Base-by-base conservation (phyloP, 2,329 filamentous ascomycete species). In the Phyllosticta paracitricarpa region DNA sequence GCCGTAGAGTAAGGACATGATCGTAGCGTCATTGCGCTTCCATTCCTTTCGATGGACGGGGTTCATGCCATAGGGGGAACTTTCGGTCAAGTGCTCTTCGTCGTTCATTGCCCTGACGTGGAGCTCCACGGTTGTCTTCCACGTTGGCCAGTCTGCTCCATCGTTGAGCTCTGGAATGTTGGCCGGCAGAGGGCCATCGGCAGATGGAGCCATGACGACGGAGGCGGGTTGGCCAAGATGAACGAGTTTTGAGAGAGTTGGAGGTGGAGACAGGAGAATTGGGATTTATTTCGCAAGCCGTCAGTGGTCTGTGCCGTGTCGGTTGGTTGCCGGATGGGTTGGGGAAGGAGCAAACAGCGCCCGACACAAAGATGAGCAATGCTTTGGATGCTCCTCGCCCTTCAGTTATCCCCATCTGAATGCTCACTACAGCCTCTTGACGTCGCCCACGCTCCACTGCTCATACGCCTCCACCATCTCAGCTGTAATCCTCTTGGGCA, bases 391-490 rank as follows among this genome's bases (percentile, higher is more conserved):
- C 19, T 22, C 19, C 19, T 22, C 19, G 19, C 19, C 19, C 19
- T 22, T 22, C 19, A 22, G 2, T 30, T 30, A 7, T 8, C 9
- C 9, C 28, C 14, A 40, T 10, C 1, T 40, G n/a, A 30, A 51
- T 26, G 3, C n/a, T 24, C 17, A 35, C 33, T 24, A 62, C 56
- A 62, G 17, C 51, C 35, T 51, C 52, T 62, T 62, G 51, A 62
- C 60, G 56, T 62, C 61, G 52, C 55, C 61, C 25, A 59, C 53
- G 25, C 56, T 74, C 75, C 75, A 75, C 51, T 66, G 77, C 75
- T 66, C 70, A 67, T 68, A 79, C 64, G 67, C 74, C 69, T 73
- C 79, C 69, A 63, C 75, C 69, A 56, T 68, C 64, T 79, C 73
- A 40, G 67, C 67, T 58, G 71, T 75, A 24, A 75, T 74, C 56